Conservation (phyloP, 306 rosid genomes). For the Malus asiatica region DNA sequence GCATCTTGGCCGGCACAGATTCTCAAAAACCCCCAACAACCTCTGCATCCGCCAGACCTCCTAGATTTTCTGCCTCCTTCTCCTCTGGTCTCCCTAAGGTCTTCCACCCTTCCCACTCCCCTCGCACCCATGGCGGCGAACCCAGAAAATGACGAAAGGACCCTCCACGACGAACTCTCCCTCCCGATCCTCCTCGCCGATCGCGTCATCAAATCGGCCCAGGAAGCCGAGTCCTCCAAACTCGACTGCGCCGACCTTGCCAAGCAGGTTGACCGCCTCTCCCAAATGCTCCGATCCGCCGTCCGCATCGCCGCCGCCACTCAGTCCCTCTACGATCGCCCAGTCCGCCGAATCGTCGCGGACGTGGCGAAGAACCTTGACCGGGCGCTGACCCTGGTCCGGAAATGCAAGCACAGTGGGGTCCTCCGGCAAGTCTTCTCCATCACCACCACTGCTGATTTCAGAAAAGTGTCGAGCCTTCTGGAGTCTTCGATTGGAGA, state of each 20-base stretch:
- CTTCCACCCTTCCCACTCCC: not conserved
- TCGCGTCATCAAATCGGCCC: constrained; percentile 54
- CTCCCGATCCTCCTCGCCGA: constrained; percentile 59
- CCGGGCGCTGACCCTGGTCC: constrained; percentile 44
- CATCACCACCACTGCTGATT: constrained; percentile 58
- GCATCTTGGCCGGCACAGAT: not conserved
- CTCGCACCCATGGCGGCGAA: not conserved
- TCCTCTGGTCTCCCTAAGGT: not conserved
- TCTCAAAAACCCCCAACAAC: not conserved
- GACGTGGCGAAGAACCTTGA: constrained; percentile 59
- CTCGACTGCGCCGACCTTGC: constrained; percentile 53
- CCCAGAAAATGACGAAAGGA: constrained; percentile 30
- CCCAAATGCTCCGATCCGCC: constrained; percentile 53
- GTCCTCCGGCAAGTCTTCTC: constrained; percentile 67
- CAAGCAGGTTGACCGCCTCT: constrained; percentile 46
- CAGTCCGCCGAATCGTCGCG: constrained; percentile 57
- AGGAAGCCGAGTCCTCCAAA: constrained; percentile 59
- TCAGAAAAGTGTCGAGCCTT: constrained; percentile 46
- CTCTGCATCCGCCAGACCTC: not conserved
- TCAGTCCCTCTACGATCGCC: constrained; percentile 58
- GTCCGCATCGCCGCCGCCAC: constrained; percentile 39
- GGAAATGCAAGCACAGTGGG: constrained; percentile 58
- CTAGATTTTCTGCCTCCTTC: not conserved
- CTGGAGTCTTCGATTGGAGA: constrained; percentile 71
- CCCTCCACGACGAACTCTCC: constrained; percentile 49